Percentiles rank a stretch among this genome's conserved stretches.
These are phyloP conservation scores for Aspergillus steynii DNA, from an alignment of 495 filamentous ascomycete genomes.

Conservation along the genomic window DNA sequence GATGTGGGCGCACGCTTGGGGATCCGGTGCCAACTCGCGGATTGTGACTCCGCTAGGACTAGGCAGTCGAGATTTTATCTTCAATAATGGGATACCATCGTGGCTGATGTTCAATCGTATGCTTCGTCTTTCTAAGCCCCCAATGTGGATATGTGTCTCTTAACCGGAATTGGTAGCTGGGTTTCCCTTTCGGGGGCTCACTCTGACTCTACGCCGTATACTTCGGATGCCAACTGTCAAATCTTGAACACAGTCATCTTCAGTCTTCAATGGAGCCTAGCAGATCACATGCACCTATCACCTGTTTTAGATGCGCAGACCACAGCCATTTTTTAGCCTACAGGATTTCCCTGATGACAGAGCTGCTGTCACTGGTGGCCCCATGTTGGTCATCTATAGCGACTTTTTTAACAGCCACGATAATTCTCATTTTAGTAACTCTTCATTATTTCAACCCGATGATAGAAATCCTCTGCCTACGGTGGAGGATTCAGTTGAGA, in stretches of 20 bases:
- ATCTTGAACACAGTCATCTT: neutral
- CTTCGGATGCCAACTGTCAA: slow-evolving; percentile 3
- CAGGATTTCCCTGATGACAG: neutral
- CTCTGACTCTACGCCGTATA: neutral
- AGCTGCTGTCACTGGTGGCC: neutral
- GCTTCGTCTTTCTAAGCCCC: slow-evolving; percentile 9
- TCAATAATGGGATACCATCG: neutral
- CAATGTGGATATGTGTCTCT: neutral
- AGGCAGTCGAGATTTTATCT: slow-evolving; percentile 1
- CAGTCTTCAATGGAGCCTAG: neutral
- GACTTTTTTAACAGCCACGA: neutral
- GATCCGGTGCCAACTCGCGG: no score
- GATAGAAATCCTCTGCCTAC: neutral
- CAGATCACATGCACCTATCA: neutral
- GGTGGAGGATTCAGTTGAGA: neutral
- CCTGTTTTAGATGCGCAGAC: neutral
- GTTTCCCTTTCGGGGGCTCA: no score
- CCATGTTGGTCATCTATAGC: no score
- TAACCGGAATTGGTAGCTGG: neutral
- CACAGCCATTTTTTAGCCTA: neutral
- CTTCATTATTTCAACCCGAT: neutral
- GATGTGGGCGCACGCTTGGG: no score
- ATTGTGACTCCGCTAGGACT: slow-evolving; percentile 2
- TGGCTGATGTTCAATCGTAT: slow-evolving; percentile 1
- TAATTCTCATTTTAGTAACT: neutral